Percentiles rank a stretch among this genome's conserved stretches.
These are phyloP conservation scores for Protomyces arabidopsidicola DNA, from an alignment of 1,139 yeast species.

Conservation along the genomic window DNA sequence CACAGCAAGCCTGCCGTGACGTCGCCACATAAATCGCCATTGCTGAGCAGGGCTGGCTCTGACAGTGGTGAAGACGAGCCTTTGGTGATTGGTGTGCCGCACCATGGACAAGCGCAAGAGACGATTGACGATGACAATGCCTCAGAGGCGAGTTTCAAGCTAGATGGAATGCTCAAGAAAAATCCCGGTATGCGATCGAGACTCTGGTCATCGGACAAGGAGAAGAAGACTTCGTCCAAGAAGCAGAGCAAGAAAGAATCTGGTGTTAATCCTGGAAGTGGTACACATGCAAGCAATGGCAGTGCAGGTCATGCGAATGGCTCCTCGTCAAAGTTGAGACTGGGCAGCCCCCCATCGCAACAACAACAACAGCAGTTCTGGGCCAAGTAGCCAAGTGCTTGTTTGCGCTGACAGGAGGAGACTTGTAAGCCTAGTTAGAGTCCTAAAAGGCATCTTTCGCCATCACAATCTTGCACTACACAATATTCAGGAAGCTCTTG, in stretches of 20 bases:
- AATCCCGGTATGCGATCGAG: conserved; percentile 10
- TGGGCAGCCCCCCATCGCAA: neutral
- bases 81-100: neutral
- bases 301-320: neutral
- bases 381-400: neutral
- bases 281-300: neutral
- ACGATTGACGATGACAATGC: conserved; percentile 15
- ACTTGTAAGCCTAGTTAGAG: too few species aligned
- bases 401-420: too few species aligned
- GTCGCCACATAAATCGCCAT: conserved; percentile 8
- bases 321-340: neutral
- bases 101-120: neutral
- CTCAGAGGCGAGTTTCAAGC: conserved; percentile 24
- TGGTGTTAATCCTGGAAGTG: neutral
- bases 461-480: too few species aligned
- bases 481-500: too few species aligned
- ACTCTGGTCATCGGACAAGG: conserved; percentile 19
- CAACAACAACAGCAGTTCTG: neutral
- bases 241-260: neutral
- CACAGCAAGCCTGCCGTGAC: neutral
- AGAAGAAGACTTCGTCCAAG: conserved; percentile 6
- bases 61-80: conserved; percentile 8
- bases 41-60: conserved; percentile 5
- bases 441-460: too few species aligned
- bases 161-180: conserved; percentile 22